Percentiles rank a stretch among this genome's conserved stretches.
phyloP scores from a whole-genome alignment of 192 early-diverging fungal species.

The Backusella morwellensis region DNA sequence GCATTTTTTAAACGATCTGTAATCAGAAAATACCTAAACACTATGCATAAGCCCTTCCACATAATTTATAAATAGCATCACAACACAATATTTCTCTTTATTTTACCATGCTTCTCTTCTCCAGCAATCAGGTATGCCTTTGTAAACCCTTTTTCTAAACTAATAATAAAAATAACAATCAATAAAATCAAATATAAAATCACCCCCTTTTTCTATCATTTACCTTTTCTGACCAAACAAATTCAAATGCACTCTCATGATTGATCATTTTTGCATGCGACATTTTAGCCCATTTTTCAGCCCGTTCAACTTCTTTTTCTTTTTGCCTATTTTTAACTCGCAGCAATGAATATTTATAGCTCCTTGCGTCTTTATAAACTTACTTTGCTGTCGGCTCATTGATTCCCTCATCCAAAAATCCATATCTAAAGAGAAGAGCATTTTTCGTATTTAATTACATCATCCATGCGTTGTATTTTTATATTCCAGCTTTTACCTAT shows the following conservation, averaged over 20 bases:
- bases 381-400: neutral
- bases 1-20: slow-evolving; percentile 24
- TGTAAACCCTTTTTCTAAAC: slow-evolving; percentile 51
- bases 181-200: neutral
- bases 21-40: slow-evolving; percentile 30
- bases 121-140: slow-evolving; percentile 60
- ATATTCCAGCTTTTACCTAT: slow-evolving; percentile 22
- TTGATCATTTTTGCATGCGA: slow-evolving; percentile 1
- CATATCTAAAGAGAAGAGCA: slow-evolving; percentile 23
- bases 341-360: neutral
- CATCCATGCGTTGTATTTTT: neutral
- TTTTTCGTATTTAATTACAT: neutral
- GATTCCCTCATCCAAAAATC: slow-evolving; percentile 21
- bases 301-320: slow-evolving; percentile 30
- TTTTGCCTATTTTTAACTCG: neutral
- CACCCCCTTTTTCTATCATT: neutral
- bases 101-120: slow-evolving; percentile 52
- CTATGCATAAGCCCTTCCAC: neutral
- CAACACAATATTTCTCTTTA: neutral
- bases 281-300: slow-evolving; percentile 39
- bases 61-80: neutral
- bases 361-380: neutral
- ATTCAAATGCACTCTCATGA: slow-evolving; percentile 21
- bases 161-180: slow-evolving; percentile 10
- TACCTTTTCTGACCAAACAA: slow-evolving; percentile 32